Evolutionary conservation across 768 basidiomycete genomes (phyloP).

Genomic region (Suillus lakei): DNA sequence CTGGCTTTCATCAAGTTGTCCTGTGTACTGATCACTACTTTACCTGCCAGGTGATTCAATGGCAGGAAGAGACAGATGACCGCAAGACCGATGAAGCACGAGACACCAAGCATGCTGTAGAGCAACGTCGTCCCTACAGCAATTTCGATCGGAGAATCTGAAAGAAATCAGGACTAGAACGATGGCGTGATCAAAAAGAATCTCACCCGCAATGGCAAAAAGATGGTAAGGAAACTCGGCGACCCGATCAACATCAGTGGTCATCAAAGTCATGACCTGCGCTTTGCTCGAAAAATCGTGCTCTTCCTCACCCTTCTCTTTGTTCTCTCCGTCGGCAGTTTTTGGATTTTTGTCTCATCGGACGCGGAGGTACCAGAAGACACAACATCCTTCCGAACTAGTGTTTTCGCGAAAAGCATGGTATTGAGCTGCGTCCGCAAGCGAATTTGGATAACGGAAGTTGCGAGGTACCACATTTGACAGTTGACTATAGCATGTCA

Average conservation of each 20-base stretch:
- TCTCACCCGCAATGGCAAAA: constrained; percentile 72
- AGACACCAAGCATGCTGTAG: constrained; percentile 79
- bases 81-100: constrained; percentile 77
- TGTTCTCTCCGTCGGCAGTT: constrained; percentile 13
- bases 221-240: constrained; percentile 84
- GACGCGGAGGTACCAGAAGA: constrained; percentile 43
- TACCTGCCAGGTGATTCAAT: constrained; percentile 84
- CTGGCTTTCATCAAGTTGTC: constrained; percentile 91
- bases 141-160: constrained; percentile 82
- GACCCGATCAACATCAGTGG: constrained; percentile 90
- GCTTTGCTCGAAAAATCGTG: constrained; percentile 69
- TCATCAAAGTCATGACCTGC: constrained; percentile 95
- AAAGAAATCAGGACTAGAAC: constrained; percentile 4
- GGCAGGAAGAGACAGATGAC: constrained; percentile 76
- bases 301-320: constrained; percentile 38
- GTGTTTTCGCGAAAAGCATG: constrained; percentile 84
- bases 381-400: constrained; percentile 84
- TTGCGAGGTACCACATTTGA: constrained; percentile 74
- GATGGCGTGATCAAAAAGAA: background rate
- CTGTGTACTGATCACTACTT: constrained; percentile 76
- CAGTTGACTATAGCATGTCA: constrained; percentile 51
- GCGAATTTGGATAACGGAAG: constrained; percentile 70
- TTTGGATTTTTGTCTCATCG: constrained; percentile 24
- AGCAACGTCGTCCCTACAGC: constrained; percentile 74
- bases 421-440: constrained; percentile 81